A percentile compares a stretch with the other conserved stretches of the same genome.
Conservation (phyloP, 768 basidiomycete species). For the Boletus rubroflammeus region DNA sequence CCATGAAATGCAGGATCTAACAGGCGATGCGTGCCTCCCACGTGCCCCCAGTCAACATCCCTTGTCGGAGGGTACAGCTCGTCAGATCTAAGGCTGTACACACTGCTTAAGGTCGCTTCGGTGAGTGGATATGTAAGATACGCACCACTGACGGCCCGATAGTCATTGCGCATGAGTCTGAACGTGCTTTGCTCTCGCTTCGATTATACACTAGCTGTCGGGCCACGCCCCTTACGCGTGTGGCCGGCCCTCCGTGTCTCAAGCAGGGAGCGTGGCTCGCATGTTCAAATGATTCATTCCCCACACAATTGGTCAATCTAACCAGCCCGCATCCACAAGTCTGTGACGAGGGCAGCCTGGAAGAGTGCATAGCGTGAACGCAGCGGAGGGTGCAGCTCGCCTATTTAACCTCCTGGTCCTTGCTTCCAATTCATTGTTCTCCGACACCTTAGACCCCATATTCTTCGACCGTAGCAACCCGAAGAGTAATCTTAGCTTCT, state of each 20-base stretch:
- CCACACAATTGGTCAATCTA: slow-evolving; percentile 23
- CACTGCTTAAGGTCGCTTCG: slow-evolving; percentile 11
- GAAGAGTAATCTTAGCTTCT: slow-evolving; percentile 26
- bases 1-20: slow-evolving; percentile 23
- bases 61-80: not conserved
- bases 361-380: slow-evolving; percentile 41
- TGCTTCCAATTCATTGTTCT: slow-evolving; percentile 38
- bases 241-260: slow-evolving; percentile 22
- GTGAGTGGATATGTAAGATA: slow-evolving; percentile 17
- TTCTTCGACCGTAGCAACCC: slow-evolving; percentile 31
- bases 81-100: slow-evolving; percentile 10
- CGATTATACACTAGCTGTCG: slow-evolving; percentile 15
- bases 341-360: slow-evolving; percentile 23
- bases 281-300: slow-evolving; percentile 20
- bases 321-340: slow-evolving; percentile 34
- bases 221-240: slow-evolving; percentile 28
- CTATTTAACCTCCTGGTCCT: slow-evolving; percentile 28
- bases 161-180: slow-evolving; percentile 4
- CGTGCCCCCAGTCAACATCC: slow-evolving; percentile 17
- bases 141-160: slow-evolving; percentile 6
- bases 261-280: slow-evolving; percentile 25
- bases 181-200: slow-evolving; percentile 9
- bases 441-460: slow-evolving; percentile 34
- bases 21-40: slow-evolving; percentile 22
- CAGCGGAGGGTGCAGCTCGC: slow-evolving; percentile 40